Conservation (phyloP, 108 stramenopile genomes). For the Fragilaria radians region DNA sequence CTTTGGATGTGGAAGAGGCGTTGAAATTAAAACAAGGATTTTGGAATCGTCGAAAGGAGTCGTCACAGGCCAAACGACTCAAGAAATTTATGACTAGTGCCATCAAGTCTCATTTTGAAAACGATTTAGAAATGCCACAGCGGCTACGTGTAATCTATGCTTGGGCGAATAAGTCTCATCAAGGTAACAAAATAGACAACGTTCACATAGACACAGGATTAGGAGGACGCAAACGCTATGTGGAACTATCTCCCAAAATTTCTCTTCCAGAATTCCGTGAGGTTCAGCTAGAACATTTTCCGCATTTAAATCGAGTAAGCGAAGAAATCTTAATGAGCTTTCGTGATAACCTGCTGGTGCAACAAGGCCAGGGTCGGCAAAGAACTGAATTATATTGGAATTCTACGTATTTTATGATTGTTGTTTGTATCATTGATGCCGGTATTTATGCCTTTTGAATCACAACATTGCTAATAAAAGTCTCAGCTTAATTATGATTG, state of each 20-base stretch:
- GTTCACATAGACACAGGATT: slow-evolving; percentile 66
- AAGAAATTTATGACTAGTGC: slow-evolving; percentile 45
- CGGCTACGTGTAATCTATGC: slow-evolving; percentile 84
- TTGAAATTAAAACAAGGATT: slow-evolving; percentile 20
- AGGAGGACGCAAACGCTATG: slow-evolving; percentile 78
- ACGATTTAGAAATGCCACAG: slow-evolving; percentile 82
- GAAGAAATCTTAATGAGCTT: slow-evolving; percentile 66
- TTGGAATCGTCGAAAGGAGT: slow-evolving; percentile 56
- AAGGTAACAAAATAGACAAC: slow-evolving; percentile 67
- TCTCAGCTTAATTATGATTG: too few species aligned
- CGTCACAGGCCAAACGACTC: slow-evolving; percentile 40
- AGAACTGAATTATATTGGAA: slow-evolving; percentile 56
- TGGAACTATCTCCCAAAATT: slow-evolving; percentile 82
- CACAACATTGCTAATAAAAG: too few species aligned
- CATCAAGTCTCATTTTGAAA: slow-evolving; percentile 55
- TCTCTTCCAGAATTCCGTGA: slow-evolving; percentile 69
- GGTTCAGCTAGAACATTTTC: slow-evolving; percentile 70
- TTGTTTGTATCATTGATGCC: slow-evolving; percentile 54
- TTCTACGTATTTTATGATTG: slow-evolving; percentile 60
- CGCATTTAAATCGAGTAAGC: slow-evolving; percentile 71
- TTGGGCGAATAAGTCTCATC: slow-evolving; percentile 86
- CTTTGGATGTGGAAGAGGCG: slow-evolving; percentile 4
- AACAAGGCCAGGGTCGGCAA: slow-evolving; percentile 74
- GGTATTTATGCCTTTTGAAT: not conserved
- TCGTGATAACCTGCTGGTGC: slow-evolving; percentile 75